phyloP scores from a whole-genome alignment of 2,329 filamentous ascomycete species.

The Neonectria neomacrospora region DNA sequence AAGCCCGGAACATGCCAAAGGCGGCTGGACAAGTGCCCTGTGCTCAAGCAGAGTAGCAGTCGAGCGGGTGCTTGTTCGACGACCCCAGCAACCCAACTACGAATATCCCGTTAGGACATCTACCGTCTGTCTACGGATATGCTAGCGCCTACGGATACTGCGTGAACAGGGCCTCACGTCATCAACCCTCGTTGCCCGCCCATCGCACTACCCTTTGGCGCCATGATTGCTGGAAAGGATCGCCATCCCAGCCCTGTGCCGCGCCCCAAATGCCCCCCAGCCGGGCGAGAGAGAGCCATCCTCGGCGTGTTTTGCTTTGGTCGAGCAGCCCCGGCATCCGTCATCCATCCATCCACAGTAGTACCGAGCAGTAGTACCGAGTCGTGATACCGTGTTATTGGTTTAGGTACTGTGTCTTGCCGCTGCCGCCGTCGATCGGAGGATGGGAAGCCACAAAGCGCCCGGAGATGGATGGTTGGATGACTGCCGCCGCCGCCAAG shows the following conservation, averaged over 20 bases:
- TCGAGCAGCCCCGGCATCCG: neutral
- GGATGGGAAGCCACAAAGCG: neutral
- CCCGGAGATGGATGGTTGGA: neutral
- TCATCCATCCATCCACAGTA: neutral
- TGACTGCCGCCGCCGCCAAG: neutral
- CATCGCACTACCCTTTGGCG: neutral
- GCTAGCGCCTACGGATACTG: no score
- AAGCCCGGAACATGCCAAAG: no score
- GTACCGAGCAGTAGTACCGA: neutral
- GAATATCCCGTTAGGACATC: neutral
- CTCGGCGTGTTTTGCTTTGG: no score
- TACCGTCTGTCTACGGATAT: neutral
- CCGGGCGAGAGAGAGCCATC: neutral
- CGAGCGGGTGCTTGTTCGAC: neutral
- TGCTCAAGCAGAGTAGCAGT: no score
- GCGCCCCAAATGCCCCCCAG: neutral
- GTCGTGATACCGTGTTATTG: no score
- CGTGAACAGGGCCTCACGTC: no score
- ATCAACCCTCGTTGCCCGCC: neutral
- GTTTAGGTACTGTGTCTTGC: no score
- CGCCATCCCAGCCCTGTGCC: neutral
- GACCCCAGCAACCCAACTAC: neutral
- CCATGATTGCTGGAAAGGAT: neutral
- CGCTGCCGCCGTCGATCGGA: constrained; percentile 2
- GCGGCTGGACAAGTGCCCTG: no score